A percentile compares a stretch with the other conserved stretches of the same genome.
Evolutionary conservation across 2,329 filamentous ascomycete species (phyloP).

Genomic region (Aschersonia sp.): DNA sequence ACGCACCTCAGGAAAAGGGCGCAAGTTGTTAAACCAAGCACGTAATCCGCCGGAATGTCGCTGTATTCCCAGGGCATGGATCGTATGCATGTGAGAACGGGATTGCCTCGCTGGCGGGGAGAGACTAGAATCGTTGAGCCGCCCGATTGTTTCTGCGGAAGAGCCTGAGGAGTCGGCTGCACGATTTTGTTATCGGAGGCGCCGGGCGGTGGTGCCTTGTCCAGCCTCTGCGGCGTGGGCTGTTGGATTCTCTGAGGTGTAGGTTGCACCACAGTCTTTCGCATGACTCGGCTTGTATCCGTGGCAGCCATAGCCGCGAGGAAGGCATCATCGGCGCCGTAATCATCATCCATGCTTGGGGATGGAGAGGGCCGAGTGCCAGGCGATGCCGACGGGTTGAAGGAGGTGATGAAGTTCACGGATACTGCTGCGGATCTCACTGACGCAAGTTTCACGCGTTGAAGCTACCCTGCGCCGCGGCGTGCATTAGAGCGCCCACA

Average conservation of each 20-base stretch:
- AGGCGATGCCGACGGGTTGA: neutral
- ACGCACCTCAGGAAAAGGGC: constrained; percentile 64
- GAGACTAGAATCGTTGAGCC: constrained; percentile 80
- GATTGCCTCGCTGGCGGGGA: constrained; percentile 86
- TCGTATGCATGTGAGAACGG: constrained; percentile 69
- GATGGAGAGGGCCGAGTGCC: neutral
- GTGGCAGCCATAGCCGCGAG: constrained; percentile 39
- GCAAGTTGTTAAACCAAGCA: constrained; percentile 74
- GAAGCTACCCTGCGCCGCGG: too few relatives aligned
- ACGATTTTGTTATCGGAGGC: constrained; percentile 43
- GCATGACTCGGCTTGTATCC: constrained; percentile 16
- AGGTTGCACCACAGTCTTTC: constrained; percentile 20
- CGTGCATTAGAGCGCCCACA: too few relatives aligned
- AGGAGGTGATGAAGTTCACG: neutral
- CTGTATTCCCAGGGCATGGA: constrained; percentile 90
- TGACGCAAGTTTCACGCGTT: too few relatives aligned
- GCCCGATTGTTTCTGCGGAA: constrained; percentile 48
- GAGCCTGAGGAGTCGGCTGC: constrained; percentile 79
- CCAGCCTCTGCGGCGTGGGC: constrained; percentile 40
- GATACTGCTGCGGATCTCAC: too few relatives aligned
- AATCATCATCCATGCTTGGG: constrained; percentile 36
- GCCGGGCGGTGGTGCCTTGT: constrained; percentile 30
- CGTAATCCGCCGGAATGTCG: constrained; percentile 90
- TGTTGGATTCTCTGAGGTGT: constrained; percentile 27
- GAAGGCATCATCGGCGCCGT: constrained; percentile 41